A percentile compares a stretch with the other conserved stretches of the same genome.
Evolutionary conservation across 331 rosid species (phyloP).

Genomic region (Telfairia occidentalis): DNA sequence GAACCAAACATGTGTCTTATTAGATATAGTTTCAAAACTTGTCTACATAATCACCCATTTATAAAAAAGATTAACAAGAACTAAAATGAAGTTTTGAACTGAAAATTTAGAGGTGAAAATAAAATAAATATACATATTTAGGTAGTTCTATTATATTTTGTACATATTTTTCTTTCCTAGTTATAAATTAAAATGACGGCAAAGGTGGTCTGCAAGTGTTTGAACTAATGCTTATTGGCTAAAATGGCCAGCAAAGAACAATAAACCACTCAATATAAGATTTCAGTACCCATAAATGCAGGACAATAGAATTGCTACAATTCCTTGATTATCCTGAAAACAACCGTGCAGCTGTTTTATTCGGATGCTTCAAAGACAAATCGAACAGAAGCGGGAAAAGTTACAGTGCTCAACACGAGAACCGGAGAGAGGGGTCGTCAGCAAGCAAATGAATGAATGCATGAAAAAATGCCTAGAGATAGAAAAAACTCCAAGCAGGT

Average conservation of each 20-base stretch:
- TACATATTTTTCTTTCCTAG: not conserved
- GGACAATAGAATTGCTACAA: conserved; percentile 6
- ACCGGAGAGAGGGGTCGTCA: not conserved
- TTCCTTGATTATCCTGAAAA: not conserved
- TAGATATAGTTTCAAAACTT: not conserved
- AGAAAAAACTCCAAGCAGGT: conserved; percentile 1
- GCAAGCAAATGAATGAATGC: not conserved
- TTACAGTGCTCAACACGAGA: not conserved
- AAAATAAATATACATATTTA: too few species aligned
- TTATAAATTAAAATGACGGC: not conserved
- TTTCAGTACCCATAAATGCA: not conserved
- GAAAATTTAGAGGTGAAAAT: not conserved
- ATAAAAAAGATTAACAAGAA: not conserved
- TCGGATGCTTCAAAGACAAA: not conserved
- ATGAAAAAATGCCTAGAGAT: not conserved
- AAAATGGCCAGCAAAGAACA: not conserved
- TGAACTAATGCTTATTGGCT: not conserved
- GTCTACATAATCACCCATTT: not conserved
- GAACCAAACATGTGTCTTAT: too few species aligned
- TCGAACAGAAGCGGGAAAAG: not conserved
- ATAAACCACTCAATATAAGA: not conserved
- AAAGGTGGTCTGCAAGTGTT: not conserved
- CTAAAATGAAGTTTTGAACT: not conserved
- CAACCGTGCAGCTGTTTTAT: not conserved
- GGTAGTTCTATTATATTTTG: not conserved